Conservation (phyloP, 495 filamentous ascomycete genomes). For the Aspergillus egyptiacus region DNA sequence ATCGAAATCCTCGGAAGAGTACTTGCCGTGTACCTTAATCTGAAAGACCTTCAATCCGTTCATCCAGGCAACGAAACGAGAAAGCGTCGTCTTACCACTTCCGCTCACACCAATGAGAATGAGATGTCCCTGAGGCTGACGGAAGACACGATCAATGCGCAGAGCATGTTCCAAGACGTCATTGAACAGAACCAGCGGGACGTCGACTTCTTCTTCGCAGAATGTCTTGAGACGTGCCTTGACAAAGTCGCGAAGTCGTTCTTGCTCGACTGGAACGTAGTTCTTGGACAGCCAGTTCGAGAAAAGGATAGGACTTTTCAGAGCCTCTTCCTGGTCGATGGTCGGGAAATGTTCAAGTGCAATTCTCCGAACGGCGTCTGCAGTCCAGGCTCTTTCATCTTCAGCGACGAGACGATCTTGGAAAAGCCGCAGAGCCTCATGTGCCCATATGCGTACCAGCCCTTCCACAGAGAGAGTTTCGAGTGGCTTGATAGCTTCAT, state of each 20-base stretch:
- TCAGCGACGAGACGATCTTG: conserved; percentile 92
- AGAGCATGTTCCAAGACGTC: conserved; percentile 97
- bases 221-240: conserved; percentile 96
- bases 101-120: conserved; percentile 98
- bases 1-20: conserved; percentile 97
- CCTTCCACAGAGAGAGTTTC: conserved; percentile 85
- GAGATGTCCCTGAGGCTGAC: conserved; percentile 95
- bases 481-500: conserved; percentile 90
- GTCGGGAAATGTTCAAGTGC: conserved; percentile 89
- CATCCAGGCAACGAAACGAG: conserved; percentile 99
- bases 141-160: conserved; percentile 96
- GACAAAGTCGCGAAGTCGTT: conserved; percentile 90
- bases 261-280: conserved; percentile 92
- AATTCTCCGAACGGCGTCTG: conserved; percentile 74
- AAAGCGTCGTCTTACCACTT: conserved; percentile 96
- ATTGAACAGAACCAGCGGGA: conserved; percentile 94
- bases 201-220: conserved; percentile 98
- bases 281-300: conserved; percentile 99
- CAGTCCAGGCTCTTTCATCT: conserved; percentile 93
- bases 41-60: conserved; percentile 98
- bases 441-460: conserved; percentile 94
- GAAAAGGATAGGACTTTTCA: conserved; percentile 92
- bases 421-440: conserved; percentile 93
- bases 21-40: conserved; percentile 98
- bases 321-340: conserved; percentile 78